phyloP scores from a whole-genome alignment of 352 stramenopile genomes.

The Phytopythium litorale region DNA sequence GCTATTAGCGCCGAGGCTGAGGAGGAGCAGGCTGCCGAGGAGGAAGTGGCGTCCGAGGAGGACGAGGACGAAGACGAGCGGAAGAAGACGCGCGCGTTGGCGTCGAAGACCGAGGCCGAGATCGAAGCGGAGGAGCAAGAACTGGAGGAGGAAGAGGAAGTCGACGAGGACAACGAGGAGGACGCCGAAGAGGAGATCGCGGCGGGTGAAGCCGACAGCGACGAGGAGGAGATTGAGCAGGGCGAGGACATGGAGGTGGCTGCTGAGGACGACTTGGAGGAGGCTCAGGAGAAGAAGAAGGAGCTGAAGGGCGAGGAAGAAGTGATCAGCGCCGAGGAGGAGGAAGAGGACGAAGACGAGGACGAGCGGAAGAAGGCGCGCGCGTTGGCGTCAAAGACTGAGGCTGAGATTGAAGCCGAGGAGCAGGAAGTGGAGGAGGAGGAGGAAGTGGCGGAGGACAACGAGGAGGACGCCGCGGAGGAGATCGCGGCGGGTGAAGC shows the following conservation, averaged over 20 bases:
- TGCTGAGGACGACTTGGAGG: slow-evolving; percentile 2
- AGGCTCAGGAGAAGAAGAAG: slow-evolving; percentile 3
- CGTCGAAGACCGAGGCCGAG: slow-evolving; percentile 5
- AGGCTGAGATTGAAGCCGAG: slow-evolving; percentile 2
- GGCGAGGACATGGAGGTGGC: slow-evolving; percentile 4
- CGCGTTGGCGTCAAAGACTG: slow-evolving; percentile 1
- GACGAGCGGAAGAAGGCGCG: not conserved
- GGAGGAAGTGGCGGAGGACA: slow-evolving; percentile 6
- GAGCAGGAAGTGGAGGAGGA: slow-evolving; percentile 5
- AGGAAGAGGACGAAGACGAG: slow-evolving; percentile 8
- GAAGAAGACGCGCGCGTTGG: not conserved
- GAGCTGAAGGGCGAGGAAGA: slow-evolving; percentile 5
- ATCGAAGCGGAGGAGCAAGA: slow-evolving; percentile 2
- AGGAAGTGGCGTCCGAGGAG: slow-evolving; percentile 1
- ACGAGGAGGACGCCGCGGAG: slow-evolving; percentile 2
- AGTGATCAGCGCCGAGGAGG: not conserved
- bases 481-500: slow-evolving; percentile 8
- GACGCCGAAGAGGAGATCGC: slow-evolving; percentile 5
- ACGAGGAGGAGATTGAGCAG: slow-evolving; percentile 7
- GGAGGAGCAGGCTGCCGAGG: not conserved
- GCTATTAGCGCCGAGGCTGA: not conserved
- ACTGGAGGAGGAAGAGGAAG: slow-evolving; percentile 4
- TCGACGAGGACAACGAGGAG: slow-evolving; percentile 6
- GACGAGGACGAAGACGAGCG: slow-evolving; percentile 6
- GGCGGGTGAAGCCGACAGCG: not conserved